phyloP scores from a whole-genome alignment of 306 rosid genomes.

The Astragalus membranaceus region DNA sequence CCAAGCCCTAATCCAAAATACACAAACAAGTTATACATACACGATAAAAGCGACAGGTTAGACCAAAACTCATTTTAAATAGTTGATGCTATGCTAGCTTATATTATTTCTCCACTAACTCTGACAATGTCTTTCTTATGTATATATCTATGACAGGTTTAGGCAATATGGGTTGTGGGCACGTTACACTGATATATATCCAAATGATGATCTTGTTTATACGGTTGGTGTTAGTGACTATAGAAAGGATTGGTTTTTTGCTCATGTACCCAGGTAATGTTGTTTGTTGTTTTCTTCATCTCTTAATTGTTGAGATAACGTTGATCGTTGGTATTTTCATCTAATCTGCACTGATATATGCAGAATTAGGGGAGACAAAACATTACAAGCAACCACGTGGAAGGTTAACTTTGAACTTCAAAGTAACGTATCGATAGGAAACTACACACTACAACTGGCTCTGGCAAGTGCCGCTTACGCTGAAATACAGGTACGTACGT shows the following conservation, averaged over 20 bases:
- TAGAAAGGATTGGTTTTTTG: constrained; percentile 48
- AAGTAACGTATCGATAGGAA: neutral
- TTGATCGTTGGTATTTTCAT: neutral
- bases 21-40: constrained; percentile 28
- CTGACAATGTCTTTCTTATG: neutral
- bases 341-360: neutral
- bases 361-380: constrained; percentile 28
- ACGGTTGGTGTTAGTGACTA: constrained; percentile 22
- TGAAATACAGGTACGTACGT: constrained; percentile 45
- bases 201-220: constrained; percentile 41
- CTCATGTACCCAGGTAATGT: constrained; percentile 50
- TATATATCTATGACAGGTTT: constrained; percentile 33
- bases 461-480: constrained; percentile 46
- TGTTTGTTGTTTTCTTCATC: neutral
- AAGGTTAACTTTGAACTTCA: constrained; percentile 43
- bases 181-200: constrained; percentile 48
- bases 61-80: neutral
- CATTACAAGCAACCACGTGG: constrained; percentile 58
- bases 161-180: constrained; percentile 73
- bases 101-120: neutral
- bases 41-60: constrained; percentile 22
- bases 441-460: constrained; percentile 70
- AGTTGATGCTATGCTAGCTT: neutral
- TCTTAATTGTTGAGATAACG: neutral
- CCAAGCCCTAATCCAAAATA: constrained; percentile 52